These are phyloP conservation scores for Penicillium sp. DNA, from an alignment of 2,329 filamentous ascomycete genomes.

Conservation along the genomic window DNA sequence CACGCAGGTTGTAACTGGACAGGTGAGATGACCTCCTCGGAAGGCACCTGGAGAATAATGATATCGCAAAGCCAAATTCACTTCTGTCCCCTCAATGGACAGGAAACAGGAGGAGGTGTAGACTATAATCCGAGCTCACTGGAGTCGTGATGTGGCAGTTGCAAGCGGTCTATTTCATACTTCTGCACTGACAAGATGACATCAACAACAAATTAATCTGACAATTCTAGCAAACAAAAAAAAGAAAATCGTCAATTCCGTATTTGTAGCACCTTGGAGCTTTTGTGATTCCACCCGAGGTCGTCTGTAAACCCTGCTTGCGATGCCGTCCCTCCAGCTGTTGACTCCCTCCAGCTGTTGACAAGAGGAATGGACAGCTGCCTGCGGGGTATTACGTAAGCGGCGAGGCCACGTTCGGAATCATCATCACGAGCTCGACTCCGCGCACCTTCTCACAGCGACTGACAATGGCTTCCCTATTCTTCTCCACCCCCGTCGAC, in stretches of 20 bases:
- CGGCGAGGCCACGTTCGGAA: slow-evolving; percentile 29
- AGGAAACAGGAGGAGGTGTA: background rate
- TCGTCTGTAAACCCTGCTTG: background rate
- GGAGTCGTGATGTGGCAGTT: background rate
- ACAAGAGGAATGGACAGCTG: background rate
- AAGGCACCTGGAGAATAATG: background rate
- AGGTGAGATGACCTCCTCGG: background rate
- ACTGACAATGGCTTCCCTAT: slow-evolving; percentile 86
- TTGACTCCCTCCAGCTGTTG: background rate
- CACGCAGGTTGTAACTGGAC: background rate
- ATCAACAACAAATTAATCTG: background rate
- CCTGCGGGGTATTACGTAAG: slow-evolving; percentile 26
- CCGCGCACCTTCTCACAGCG: slow-evolving; percentile 16
- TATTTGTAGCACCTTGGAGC: background rate
- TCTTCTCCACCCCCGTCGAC: slow-evolving; percentile 97
- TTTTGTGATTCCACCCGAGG: background rate
- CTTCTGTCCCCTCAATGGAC: background rate
- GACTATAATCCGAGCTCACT: background rate
- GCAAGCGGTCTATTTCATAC: background rate
- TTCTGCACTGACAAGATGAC: background rate
- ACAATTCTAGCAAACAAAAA: background rate
- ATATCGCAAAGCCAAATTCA: background rate
- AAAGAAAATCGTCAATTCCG: background rate
- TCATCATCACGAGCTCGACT: slow-evolving; percentile 23
- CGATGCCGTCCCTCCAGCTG: background rate